phyloP scores from a whole-genome alignment of 257 asterid species.

The Mentha longifolia region DNA sequence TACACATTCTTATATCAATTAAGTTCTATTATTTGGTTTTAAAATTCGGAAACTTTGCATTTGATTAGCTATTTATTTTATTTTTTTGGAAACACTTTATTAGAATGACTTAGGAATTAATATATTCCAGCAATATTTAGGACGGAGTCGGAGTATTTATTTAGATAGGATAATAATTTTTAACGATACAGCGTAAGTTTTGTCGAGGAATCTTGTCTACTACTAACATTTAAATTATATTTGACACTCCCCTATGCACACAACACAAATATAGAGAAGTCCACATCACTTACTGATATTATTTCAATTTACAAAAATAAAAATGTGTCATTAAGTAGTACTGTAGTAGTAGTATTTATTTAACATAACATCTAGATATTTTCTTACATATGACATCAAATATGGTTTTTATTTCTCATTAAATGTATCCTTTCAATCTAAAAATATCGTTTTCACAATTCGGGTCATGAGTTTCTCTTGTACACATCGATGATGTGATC shows the following conservation, averaged over 20 bases:
- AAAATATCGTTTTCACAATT: neutral
- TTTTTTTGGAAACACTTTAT: too few relatives aligned
- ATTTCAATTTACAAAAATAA: neutral
- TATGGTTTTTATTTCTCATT: neutral
- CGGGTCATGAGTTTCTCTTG: neutral
- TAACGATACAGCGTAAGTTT: neutral
- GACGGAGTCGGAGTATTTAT: too few relatives aligned
- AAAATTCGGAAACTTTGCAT: neutral
- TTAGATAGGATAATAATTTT: neutral
- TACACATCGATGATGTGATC: slow-evolving; percentile 16
- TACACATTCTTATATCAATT: neutral
- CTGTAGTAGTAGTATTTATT: too few relatives aligned
- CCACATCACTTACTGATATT: neutral
- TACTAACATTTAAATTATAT: neutral
- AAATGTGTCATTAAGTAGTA: neutral
- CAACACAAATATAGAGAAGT: neutral
- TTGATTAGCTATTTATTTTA: neutral
- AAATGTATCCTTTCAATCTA: neutral
- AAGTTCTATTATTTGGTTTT: neutral
- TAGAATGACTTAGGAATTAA: too few relatives aligned
- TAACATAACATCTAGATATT: slow-evolving; percentile 8
- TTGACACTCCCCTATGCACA: neutral
- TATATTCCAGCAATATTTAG: too few relatives aligned
- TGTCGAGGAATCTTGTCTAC: neutral
- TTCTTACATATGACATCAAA: neutral